phyloP scores from a whole-genome alignment of 2,329 filamentous ascomycete species.

The Stemphylium lycopersici region DNA sequence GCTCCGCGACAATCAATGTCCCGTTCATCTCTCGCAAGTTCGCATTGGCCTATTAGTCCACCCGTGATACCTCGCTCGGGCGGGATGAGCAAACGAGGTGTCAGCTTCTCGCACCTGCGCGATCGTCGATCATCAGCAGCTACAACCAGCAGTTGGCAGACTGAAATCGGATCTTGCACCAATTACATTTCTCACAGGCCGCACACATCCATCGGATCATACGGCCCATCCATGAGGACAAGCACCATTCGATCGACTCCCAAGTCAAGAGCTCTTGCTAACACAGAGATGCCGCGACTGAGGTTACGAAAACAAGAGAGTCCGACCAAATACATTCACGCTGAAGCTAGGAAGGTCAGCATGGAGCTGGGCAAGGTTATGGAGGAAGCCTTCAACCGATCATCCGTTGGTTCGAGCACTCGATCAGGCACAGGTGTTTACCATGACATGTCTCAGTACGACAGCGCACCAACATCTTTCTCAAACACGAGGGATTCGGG shows the following conservation, averaged over 20 bases:
- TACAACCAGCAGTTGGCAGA: conserved; percentile 47
- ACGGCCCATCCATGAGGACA: conserved; percentile 29
- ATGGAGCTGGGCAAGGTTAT: conserved; percentile 86
- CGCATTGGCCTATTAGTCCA: conserved; percentile 56
- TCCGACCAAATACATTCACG: conserved; percentile 65
- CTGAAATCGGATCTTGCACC: conserved; percentile 33
- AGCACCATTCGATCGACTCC: conserved; percentile 32
- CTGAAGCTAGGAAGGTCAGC: conserved; percentile 84
- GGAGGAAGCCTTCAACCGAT: conserved; percentile 87
- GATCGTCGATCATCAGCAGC: conserved; percentile 51
- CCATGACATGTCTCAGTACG: conserved; percentile 46
- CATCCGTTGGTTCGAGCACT: conserved; percentile 60
- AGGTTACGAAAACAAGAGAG: conserved; percentile 50
- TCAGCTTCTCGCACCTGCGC: conserved; percentile 66
- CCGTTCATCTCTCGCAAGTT: conserved; percentile 54
- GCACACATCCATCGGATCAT: conserved; percentile 29
- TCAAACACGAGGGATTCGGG: conserved; percentile 48
- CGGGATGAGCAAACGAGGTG: conserved; percentile 63
- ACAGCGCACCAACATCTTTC: conserved; percentile 61
- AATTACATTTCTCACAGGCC: conserved; percentile 35
- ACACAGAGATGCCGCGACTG: conserved; percentile 32
- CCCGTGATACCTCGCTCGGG: conserved; percentile 56
- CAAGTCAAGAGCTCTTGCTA: conserved; percentile 35
- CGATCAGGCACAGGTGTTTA: conserved; percentile 39
- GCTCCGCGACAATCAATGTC: conserved; percentile 36